Evolutionary conservation across 2,329 filamentous ascomycete species (phyloP).

Genomic region (Raffaelea albimanens): DNA sequence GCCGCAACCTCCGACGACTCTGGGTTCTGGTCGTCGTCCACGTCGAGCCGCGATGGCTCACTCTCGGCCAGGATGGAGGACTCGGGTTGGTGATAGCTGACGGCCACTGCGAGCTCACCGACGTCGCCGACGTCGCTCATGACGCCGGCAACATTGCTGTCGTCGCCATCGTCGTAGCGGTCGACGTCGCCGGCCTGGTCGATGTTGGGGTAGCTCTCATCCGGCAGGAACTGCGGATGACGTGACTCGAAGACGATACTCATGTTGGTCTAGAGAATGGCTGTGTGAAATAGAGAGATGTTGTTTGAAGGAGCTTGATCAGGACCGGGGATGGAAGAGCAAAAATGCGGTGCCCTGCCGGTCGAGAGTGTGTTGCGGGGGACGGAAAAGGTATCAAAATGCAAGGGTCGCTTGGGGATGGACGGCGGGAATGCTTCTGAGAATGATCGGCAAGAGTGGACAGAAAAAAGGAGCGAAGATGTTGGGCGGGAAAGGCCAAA

Average conservation of each 20-base stretch:
- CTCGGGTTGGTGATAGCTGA: constrained; percentile 11
- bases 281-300: neutral
- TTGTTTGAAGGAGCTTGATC: no score
- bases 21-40: constrained; percentile 1
- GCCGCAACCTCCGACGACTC: constrained; percentile 8
- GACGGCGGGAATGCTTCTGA: no score
- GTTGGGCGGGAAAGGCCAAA: no score
- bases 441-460: no score
- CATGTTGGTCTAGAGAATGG: constrained; percentile 6
- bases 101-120: constrained; percentile 11
- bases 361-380: neutral
- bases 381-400: neutral
- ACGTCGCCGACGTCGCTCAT: constrained; percentile 11
- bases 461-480: neutral
- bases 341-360: no score
- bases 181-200: constrained; percentile 13
- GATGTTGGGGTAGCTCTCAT: constrained; percentile 16
- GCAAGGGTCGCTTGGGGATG: no score
- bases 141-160: constrained; percentile 4
- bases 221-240: constrained; percentile 10
- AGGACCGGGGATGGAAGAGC: no score
- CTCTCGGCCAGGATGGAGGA: constrained; percentile 12
- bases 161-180: constrained; percentile 10
- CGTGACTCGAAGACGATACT: constrained; percentile 15
- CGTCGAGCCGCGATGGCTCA: constrained; percentile 8